Conservation (phyloP, 306 rosid genomes). For the Begonia fuchsioides region DNA sequence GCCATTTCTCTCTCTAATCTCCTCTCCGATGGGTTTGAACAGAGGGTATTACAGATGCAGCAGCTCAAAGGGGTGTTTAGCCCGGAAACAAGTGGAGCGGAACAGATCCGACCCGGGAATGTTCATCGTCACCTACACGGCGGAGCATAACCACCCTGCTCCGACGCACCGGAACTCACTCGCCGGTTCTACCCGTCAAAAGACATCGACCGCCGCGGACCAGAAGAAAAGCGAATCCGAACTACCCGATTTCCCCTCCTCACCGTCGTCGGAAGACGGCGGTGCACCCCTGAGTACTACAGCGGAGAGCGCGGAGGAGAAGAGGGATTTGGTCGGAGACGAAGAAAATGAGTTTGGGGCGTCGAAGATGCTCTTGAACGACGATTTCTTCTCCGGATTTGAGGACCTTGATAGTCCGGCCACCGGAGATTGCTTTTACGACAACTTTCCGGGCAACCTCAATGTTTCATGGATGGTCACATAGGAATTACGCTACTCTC, state of each 20-base stretch:
- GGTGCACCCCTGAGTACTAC: constrained; percentile 22
- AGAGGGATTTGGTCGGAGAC: constrained; percentile 43
- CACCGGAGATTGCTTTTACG: constrained; percentile 40
- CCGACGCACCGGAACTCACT: constrained; percentile 94
- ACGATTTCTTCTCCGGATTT: constrained; percentile 64
- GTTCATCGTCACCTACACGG: constrained; percentile 87
- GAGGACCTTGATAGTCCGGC: constrained; percentile 41
- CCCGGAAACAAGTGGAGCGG: constrained; percentile 91
- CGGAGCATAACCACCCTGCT: constrained; percentile 94
- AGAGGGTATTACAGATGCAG: constrained; percentile 98
- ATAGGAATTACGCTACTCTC: no score
- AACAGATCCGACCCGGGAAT: constrained; percentile 83
- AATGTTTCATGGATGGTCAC: constrained; percentile 31
- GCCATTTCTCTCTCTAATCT: background rate
- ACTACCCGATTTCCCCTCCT: constrained; percentile 9
- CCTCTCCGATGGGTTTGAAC: constrained; percentile 7
- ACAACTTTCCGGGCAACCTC: constrained; percentile 32
- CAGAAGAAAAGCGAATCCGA: constrained; percentile 18
- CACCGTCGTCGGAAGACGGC: constrained; percentile 39
- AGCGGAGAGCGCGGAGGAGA: constrained; percentile 50
- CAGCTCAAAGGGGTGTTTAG: constrained; percentile 93
- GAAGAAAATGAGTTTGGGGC: constrained; percentile 57
- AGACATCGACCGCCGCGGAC: constrained; percentile 31
- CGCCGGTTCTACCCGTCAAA: constrained; percentile 90
- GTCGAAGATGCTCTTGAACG: constrained; percentile 43